These are phyloP conservation scores for Allantophomopsis lycopodina DNA, from an alignment of 2,329 filamentous ascomycete species.

Conservation along the genomic window DNA sequence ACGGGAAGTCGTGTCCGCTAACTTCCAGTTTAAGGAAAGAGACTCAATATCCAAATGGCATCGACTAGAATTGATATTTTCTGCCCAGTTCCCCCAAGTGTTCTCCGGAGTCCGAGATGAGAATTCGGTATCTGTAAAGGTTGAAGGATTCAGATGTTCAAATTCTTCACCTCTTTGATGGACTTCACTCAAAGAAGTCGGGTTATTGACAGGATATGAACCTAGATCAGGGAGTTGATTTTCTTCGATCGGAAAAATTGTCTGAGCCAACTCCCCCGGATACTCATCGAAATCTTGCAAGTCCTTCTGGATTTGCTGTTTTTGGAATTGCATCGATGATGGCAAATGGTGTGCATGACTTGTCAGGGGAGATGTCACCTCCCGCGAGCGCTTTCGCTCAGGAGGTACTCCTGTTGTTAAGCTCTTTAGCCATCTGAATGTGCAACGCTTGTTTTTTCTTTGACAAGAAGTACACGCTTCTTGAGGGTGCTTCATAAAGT, in stretches of 20 bases:
- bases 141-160: not conserved
- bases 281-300: not conserved
- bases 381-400: not conserved
- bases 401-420: not conserved
- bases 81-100: no score
- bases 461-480: not conserved
- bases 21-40: not conserved
- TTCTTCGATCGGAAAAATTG: not conserved
- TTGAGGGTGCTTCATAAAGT: no score
- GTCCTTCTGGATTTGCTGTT: not conserved
- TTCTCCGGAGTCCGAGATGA: not conserved
- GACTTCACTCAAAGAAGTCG: not conserved
- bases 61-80: no score
- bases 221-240: not conserved
- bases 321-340: not conserved
- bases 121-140: not conserved
- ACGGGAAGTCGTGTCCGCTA: slow-evolving; percentile 5
- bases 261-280: not conserved
- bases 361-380: not conserved
- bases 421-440: not conserved
- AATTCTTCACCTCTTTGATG: not conserved
- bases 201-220: not conserved
- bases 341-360: not conserved
- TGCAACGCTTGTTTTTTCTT: not conserved
- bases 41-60: no score